phyloP scores from a whole-genome alignment of 129 eudicot genomes.

The Tagetes patula region DNA sequence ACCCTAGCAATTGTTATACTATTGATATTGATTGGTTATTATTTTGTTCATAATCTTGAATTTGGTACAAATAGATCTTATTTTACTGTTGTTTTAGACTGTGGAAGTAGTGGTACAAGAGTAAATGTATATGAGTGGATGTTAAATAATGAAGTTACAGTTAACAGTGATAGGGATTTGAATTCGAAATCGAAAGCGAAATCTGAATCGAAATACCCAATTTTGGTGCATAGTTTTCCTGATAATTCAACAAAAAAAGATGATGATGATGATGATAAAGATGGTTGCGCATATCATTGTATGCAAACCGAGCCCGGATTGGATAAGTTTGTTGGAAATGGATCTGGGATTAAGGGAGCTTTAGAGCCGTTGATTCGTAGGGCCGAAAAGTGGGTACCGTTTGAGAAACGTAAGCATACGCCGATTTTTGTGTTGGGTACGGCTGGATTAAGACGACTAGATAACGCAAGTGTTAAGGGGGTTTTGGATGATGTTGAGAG shows the following conservation, averaged over 20 bases:
- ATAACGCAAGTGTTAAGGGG: conserved; percentile 28
- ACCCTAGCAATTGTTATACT: conserved; percentile 33
- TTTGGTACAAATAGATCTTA: conserved; percentile 35
- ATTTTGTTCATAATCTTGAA: conserved; percentile 17
- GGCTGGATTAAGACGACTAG: conserved; percentile 75
- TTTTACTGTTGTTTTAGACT: conserved; percentile 81
- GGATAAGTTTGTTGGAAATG: conserved; percentile 74
- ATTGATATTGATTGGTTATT: conserved; percentile 29
- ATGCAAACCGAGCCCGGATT: conserved; percentile 92
- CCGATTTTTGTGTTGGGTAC: conserved; percentile 82
- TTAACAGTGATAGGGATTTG: conserved; percentile 3
- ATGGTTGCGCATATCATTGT: conserved; percentile 80
- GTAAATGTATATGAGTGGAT: conserved; percentile 79
- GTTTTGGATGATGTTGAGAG: conserved; percentile 58
- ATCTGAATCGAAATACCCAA: conserved; percentile 37
- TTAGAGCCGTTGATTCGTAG: conserved; percentile 72
- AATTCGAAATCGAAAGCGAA: too few species aligned
- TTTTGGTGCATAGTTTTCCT: conserved; percentile 66
- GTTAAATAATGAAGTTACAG: conserved; percentile 1
- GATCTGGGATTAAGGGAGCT: conserved; percentile 57
- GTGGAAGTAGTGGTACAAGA: conserved; percentile 93
- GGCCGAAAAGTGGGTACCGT: conserved; percentile 75
- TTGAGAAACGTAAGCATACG: conserved; percentile 44
- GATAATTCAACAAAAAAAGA: conserved; percentile 38
- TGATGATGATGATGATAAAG: conserved; percentile 21